phyloP scores from a whole-genome alignment of 2,329 filamentous ascomycete species.

The Bipolaris victoriae region DNA sequence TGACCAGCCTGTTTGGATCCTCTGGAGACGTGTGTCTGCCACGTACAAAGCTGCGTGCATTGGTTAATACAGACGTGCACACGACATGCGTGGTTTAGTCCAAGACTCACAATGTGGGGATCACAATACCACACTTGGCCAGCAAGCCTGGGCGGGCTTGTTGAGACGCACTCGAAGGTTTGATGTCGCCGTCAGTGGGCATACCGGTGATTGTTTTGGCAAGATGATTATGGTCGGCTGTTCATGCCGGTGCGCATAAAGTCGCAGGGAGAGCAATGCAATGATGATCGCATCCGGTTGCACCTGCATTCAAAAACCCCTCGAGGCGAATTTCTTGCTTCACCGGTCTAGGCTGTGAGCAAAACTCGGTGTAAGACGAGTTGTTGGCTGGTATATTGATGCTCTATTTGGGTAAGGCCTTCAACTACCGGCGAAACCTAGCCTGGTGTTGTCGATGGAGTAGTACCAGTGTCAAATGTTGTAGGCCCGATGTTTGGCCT shows the following conservation, averaged over 20 bases:
- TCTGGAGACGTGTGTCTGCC: slow-evolving; percentile 32
- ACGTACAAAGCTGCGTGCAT: slow-evolving; percentile 40
- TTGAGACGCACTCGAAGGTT: slow-evolving; percentile 35
- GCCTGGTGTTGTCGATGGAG: slow-evolving; percentile 26
- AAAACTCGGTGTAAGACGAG: not conserved
- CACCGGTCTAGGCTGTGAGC: slow-evolving; percentile 28
- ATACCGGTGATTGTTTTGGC: slow-evolving; percentile 34
- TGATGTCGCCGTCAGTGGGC: slow-evolving; percentile 37
- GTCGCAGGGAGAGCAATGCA: slow-evolving; percentile 1
- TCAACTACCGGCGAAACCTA: slow-evolving; percentile 13
- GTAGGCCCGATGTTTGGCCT: slow-evolving; percentile 34
- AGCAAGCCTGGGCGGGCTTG: slow-evolving; percentile 31
- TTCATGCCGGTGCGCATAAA: slow-evolving; percentile 27
- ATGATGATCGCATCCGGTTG: not conserved
- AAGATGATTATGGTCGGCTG: slow-evolving; percentile 28
- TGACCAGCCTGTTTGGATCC: slow-evolving; percentile 31
- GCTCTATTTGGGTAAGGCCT: slow-evolving; percentile 5
- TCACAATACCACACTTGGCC: slow-evolving; percentile 35
- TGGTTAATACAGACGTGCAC: slow-evolving; percentile 8
- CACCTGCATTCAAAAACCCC: slow-evolving; percentile 2
- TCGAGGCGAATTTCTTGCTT: not conserved
- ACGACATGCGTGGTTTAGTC: not conserved
- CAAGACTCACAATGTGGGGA: slow-evolving; percentile 38
- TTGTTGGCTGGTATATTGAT: not conserved
- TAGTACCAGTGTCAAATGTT: slow-evolving; percentile 27